phyloP scores from a whole-genome alignment of 306 rosid species.

The Cucumis cinereus region DNA sequence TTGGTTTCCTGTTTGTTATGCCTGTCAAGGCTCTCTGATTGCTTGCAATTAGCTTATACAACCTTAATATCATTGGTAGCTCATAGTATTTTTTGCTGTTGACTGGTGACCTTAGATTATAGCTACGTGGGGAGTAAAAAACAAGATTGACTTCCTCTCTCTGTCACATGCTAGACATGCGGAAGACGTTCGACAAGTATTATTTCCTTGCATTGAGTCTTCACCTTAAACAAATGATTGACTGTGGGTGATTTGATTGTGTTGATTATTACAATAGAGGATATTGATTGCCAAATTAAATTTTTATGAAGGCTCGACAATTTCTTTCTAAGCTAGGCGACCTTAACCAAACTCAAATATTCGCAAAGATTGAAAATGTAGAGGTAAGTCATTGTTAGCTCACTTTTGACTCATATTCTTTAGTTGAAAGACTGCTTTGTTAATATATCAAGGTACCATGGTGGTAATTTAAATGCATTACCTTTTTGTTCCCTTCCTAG shows the following conservation, averaged over 20 bases:
- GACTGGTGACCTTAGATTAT: slow-evolving; percentile 19
- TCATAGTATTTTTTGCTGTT: background rate
- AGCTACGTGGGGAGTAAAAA: slow-evolving; percentile 34
- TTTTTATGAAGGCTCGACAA: slow-evolving; percentile 29
- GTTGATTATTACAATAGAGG: background rate
- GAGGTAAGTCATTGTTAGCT: slow-evolving; percentile 18
- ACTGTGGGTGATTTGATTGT: background rate
- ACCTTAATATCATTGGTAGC: background rate
- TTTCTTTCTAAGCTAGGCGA: slow-evolving; percentile 34
- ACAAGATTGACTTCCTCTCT: slow-evolving; percentile 44
- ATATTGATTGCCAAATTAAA: background rate
- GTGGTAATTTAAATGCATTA: background rate
- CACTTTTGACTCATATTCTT: background rate
- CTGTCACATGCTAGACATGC: slow-evolving; percentile 41
- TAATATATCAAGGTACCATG: background rate
- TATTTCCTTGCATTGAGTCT: slow-evolving; percentile 6
- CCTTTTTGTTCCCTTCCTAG: background rate
- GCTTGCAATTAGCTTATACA: background rate
- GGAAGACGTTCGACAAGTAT: slow-evolving; percentile 42
- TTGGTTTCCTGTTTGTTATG: background rate
- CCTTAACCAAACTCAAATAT: slow-evolving; percentile 41
- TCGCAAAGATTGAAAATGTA: slow-evolving; percentile 39
- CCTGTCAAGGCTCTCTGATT: background rate
- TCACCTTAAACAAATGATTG: background rate
- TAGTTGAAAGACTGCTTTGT: background rate